Evolutionary conservation across 2,329 filamentous ascomycete genomes (phyloP).

Genomic region (Aspergillus pseudoviridinutans): DNA sequence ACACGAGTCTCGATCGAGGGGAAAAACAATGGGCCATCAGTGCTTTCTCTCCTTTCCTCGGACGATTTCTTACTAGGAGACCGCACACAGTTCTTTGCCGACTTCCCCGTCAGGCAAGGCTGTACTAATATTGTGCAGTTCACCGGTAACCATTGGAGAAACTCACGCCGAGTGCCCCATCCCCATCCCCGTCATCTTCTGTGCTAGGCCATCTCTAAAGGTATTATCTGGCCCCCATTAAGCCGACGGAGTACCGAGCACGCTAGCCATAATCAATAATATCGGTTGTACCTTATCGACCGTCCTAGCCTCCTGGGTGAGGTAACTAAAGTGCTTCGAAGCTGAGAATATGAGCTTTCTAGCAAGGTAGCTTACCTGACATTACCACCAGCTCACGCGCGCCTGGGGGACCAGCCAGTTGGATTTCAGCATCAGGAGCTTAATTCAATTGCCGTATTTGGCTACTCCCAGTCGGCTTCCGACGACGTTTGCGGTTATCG

Average conservation of each 20-base stretch:
- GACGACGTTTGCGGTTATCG: conserved; percentile 11
- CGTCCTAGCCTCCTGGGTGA: not conserved
- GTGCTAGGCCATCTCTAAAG: not conserved
- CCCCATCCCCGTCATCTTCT: not conserved
- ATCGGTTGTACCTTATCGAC: not conserved
- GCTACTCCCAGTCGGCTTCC: conserved; percentile 12
- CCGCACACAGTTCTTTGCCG: not conserved
- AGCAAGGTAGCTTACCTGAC: not conserved
- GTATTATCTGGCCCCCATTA: not conserved
- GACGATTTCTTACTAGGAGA: not conserved
- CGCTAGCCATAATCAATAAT: not conserved
- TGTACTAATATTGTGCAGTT: not conserved
- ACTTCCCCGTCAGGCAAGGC: too few relatives aligned
- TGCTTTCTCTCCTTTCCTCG: not conserved
- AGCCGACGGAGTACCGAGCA: not conserved
- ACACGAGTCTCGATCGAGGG: not conserved
- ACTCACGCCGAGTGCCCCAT: not conserved
- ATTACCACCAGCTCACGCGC: not conserved
- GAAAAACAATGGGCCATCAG: not conserved
- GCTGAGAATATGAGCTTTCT: not conserved
- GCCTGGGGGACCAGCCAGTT: not conserved
- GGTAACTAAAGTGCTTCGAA: not conserved
- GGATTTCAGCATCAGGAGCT: conserved; percentile 9
- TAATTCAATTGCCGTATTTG: conserved; percentile 16
- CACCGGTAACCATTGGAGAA: not conserved